These are phyloP conservation scores for Rhodotorula graminis DNA, from an alignment of 768 basidiomycete genomes.

Conservation along the genomic window DNA sequence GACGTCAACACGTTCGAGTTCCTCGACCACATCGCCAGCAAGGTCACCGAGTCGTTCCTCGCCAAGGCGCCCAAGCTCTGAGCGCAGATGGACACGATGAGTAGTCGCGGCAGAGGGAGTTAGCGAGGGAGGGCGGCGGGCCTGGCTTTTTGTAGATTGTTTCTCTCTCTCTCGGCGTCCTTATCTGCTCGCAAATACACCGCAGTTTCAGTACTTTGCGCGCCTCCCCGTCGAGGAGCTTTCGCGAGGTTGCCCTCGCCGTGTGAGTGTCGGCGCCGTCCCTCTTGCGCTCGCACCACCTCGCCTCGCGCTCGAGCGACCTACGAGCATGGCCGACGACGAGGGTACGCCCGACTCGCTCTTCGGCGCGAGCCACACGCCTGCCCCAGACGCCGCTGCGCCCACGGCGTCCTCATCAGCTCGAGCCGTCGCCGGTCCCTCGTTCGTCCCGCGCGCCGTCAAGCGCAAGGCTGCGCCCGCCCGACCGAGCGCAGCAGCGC, in stretches of 20 bases:
- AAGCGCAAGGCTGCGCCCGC: background rate
- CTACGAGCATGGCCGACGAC: background rate
- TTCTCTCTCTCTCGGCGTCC: no score
- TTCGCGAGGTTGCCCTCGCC: background rate
- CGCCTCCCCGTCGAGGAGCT: background rate
- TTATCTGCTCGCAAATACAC: no score
- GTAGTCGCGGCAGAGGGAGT: background rate
- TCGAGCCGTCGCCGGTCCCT: background rate
- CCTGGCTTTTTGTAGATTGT: no score
- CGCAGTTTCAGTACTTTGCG: no score
- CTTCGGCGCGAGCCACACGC: background rate
- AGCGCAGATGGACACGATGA: background rate
- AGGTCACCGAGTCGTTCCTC: constrained; percentile 33
- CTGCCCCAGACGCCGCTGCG: background rate
- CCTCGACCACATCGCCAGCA: constrained; percentile 1
- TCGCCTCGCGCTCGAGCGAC: no score
- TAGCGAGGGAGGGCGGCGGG: no score
- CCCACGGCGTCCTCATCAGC: background rate
- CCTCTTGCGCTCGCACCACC: background rate
- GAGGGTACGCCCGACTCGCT: background rate
- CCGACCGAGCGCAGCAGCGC: background rate
- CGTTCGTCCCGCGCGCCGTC: constrained; percentile 23
- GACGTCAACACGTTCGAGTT: constrained; percentile 3
- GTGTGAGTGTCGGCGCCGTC: no score
- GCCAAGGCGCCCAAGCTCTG: constrained; percentile 13